A percentile compares a stretch with the other conserved stretches of the same genome.
Conservation (phyloP, 768 basidiomycete species). For the Tricholoma hemisulphureum region DNA sequence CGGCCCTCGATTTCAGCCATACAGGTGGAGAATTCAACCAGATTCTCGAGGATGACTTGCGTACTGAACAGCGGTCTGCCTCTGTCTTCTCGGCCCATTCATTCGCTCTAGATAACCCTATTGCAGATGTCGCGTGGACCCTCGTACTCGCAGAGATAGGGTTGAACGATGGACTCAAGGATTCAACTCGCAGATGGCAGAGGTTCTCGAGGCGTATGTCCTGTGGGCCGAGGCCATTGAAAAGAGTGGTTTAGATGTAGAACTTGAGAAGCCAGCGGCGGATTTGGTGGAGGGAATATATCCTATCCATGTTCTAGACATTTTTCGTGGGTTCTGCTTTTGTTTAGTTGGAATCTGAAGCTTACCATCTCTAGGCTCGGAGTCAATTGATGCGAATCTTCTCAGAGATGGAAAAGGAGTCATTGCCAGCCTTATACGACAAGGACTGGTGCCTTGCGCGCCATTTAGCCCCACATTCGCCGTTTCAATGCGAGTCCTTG, state of each 20-base stretch:
- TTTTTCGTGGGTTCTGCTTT: constrained; percentile 2
- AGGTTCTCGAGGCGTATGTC: constrained; percentile 9
- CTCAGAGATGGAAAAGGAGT: background rate
- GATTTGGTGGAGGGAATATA: background rate
- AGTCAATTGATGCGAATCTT: background rate
- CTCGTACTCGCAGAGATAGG: background rate
- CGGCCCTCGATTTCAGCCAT: no score
- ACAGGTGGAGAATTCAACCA: no score
- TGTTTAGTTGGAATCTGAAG: background rate
- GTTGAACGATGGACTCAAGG: background rate
- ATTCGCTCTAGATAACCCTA: background rate
- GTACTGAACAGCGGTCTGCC: background rate
- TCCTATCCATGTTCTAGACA: constrained; percentile 3
- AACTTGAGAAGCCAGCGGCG: background rate
- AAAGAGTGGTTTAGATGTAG: background rate
- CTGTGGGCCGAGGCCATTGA: constrained; percentile 6
- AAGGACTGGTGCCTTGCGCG: constrained; percentile 25
- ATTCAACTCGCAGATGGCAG: constrained; percentile 5
- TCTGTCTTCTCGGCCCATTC: background rate
- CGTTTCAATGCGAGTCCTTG: constrained; percentile 19
- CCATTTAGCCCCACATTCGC: constrained; percentile 19
- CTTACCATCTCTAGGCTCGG: background rate
- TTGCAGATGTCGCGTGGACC: background rate
- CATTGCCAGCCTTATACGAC: constrained; percentile 14
- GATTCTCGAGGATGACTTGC: background rate